phyloP scores from a whole-genome alignment of 306 rosid species.

The Cucurbita moschata region DNA sequence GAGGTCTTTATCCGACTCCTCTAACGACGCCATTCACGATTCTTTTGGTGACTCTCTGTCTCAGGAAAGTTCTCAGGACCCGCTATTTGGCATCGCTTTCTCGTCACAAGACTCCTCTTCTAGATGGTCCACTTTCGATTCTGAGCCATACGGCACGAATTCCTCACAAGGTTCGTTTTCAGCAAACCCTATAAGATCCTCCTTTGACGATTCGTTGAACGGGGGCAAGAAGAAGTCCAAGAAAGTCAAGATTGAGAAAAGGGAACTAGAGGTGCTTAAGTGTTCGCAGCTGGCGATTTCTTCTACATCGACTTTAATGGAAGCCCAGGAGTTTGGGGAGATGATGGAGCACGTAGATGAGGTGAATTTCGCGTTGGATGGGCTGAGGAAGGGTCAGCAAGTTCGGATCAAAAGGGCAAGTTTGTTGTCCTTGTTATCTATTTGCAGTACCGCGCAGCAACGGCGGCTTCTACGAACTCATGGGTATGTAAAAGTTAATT shows the following conservation, averaged over 20 bases:
- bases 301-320: conserved; percentile 82
- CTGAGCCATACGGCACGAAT: conserved; percentile 39
- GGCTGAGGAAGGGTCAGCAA: conserved; percentile 72
- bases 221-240: conserved; percentile 31
- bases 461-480: conserved; percentile 80
- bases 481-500: conserved; percentile 40
- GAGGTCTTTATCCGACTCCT: conserved; percentile 40
- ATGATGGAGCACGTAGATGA: conserved; percentile 99
- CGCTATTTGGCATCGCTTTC: conserved; percentile 31
- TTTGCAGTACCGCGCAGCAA: conserved; percentile 69
- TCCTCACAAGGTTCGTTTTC: conserved; percentile 11
- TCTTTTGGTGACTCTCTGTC: conserved; percentile 31
- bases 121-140: conserved; percentile 63
- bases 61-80: conserved; percentile 40
- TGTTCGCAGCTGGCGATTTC: conserved; percentile 27
- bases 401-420: conserved; percentile 92
- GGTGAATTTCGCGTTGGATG: conserved; percentile 92
- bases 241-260: conserved; percentile 23
- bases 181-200: conserved; percentile 10
- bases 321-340: conserved; percentile 98
- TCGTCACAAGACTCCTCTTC: conserved; percentile 80
- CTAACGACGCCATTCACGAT: conserved; percentile 55
- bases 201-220: conserved; percentile 27
- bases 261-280: conserved; percentile 8
- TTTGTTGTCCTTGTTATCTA: conserved; percentile 56